Conservation (phyloP, 163 green algal genomes). For the Chlorella variabilis region DNA sequence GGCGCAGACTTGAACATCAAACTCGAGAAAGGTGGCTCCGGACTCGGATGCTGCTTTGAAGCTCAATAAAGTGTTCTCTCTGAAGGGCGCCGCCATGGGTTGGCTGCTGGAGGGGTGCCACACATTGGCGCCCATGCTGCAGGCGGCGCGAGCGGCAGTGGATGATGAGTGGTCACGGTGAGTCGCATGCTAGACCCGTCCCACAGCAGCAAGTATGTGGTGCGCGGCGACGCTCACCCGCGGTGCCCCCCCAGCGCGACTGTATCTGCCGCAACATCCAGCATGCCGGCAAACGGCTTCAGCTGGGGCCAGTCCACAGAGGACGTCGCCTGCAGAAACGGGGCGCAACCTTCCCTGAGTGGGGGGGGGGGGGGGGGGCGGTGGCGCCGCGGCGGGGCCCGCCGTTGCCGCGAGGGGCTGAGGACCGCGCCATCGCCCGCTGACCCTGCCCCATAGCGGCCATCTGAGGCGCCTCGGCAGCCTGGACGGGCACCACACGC, state of each 20-base stretch:
- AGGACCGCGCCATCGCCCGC: too few species aligned
- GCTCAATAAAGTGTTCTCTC: constrained; percentile 85
- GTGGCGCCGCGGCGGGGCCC: neutral
- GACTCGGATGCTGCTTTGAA: constrained; percentile 68
- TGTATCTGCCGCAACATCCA: constrained; percentile 18
- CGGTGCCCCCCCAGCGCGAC: constrained; percentile 49
- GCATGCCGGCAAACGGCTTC: constrained; percentile 22
- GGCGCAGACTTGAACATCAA: constrained; percentile 88
- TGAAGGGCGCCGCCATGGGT: constrained; percentile 14
- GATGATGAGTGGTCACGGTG: neutral
- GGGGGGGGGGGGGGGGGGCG: too few species aligned
- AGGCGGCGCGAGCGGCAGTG: neutral
- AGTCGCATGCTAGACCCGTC: neutral
- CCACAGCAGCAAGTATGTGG: neutral
- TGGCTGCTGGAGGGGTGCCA: constrained; percentile 30
- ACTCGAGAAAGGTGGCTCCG: constrained; percentile 85
- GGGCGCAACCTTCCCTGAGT: too few species aligned
- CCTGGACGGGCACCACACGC: too few species aligned
- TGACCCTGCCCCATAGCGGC: too few species aligned
- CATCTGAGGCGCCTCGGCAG: too few species aligned
- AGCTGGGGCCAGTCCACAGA: neutral
- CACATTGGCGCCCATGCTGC: constrained; percentile 49
- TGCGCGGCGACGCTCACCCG: constrained; percentile 21
- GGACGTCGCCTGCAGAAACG: neutral
- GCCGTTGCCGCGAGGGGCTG: neutral